Evolutionary conservation across 768 basidiomycete genomes (phyloP), one percentile per base, ranked within the genome.

Genomic region (Amanita fuliginea): DNA sequence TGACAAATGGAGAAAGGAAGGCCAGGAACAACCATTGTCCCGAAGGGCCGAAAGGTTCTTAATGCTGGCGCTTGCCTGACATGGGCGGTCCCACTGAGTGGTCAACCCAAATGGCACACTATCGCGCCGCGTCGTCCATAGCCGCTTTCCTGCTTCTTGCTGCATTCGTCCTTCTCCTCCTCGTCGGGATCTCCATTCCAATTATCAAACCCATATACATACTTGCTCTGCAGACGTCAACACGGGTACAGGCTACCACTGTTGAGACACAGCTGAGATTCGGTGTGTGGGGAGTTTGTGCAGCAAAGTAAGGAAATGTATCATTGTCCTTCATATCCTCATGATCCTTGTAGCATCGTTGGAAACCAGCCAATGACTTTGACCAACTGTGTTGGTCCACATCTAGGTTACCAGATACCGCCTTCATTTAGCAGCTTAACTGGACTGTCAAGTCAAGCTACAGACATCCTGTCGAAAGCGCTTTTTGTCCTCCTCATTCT

Each of bases 241-340:
- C 58, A 6, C 53, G 55, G 0, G 56, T 49, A 36, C 60, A 65
- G 43, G 70, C 72, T 2, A 78, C 81, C 9, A 70, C 71, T 52
- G 63, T 78, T 10, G 79, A 80, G 24, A 81, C 79, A 3, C 67
- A 72, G 55, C 63, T 89, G 8, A 73, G 78, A 32, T 83, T 90
- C 53, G 90, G 90, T 3, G 81, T 90, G 4, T 91, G 88, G 83
- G 90, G 90, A 0, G 71, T 82, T 32, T 93, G 90, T 63, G 80
- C 80, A 1, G 64, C 64, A n/a, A 77, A 71, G 79, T 74, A 49
- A 51, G 59, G 53, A 11, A 45, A 35, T n/a, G 9, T 18, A 26
- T 40, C 13, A 9, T 33, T 14, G 18, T 36, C 9, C 13, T 10
- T 16, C 18, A 26, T 37, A 35, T 19, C 3, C 34, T 11, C 37